These are phyloP conservation scores for Alternaria alternata DNA, from an alignment of 2,329 filamentous ascomycete species.

Conservation along the genomic window DNA sequence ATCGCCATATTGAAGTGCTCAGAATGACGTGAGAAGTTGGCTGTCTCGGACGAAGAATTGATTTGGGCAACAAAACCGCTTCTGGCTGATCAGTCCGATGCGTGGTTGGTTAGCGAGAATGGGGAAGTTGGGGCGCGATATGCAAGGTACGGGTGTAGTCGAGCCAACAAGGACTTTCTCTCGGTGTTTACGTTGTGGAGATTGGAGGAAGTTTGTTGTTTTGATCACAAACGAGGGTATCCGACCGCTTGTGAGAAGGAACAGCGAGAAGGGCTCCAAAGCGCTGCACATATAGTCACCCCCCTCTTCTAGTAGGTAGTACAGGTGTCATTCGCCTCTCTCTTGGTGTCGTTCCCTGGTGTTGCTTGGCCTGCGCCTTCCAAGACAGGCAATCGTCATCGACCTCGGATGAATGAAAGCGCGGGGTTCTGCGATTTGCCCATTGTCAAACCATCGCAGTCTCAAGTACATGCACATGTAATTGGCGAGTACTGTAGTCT, in stretches of 20 bases:
- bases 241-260: background rate
- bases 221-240: background rate
- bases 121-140: background rate
- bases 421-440: slow-evolving; percentile 6
- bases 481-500: background rate
- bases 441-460: slow-evolving; percentile 14
- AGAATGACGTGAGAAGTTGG: slow-evolving; percentile 24
- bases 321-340: slow-evolving; percentile 20
- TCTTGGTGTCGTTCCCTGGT: slow-evolving; percentile 19
- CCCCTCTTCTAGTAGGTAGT: background rate
- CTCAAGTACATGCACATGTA: slow-evolving; percentile 15
- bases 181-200: background rate
- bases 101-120: background rate
- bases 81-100: slow-evolving; percentile 1
- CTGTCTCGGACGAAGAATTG: background rate
- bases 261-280: background rate
- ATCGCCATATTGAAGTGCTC: slow-evolving; percentile 26
- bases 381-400: slow-evolving; percentile 30
- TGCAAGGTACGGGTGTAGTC: slow-evolving; percentile 18
- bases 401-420: slow-evolving; percentile 6
- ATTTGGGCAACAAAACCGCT: slow-evolving; percentile 1
- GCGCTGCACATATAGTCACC: slow-evolving; percentile 18
- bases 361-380: slow-evolving; percentile 27
- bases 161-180: slow-evolving; percentile 1
- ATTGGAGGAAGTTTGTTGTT: background rate